phyloP scores from a whole-genome alignment of 306 rosid genomes.

The Fagus sylvatica region DNA sequence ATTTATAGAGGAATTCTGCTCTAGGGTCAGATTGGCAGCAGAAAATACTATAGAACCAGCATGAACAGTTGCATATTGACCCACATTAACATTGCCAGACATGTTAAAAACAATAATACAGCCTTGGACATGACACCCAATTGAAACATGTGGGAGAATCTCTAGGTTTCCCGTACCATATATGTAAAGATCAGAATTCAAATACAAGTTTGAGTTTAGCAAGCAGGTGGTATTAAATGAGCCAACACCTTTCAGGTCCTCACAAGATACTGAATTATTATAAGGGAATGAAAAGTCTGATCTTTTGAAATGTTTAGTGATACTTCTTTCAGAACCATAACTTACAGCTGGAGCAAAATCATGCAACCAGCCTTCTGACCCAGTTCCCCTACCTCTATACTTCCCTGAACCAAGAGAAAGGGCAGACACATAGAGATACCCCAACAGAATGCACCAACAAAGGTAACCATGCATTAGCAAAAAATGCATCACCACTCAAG shows the following conservation, averaged over 20 bases:
- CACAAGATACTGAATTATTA: constrained; percentile 60
- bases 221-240: constrained; percentile 91
- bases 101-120: constrained; percentile 70
- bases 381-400: constrained; percentile 34
- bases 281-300: constrained; percentile 35
- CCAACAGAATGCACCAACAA: constrained; percentile 63
- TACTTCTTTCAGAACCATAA: constrained; percentile 36
- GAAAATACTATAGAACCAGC: constrained; percentile 86
- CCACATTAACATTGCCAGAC: constrained; percentile 89
- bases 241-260: constrained; percentile 92
- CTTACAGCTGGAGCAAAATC: constrained; percentile 37
- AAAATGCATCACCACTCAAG: constrained; percentile 65
- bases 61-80: constrained; percentile 66
- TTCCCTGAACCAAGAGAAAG: constrained; percentile 48
- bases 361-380: constrained; percentile 36
- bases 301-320: constrained; percentile 25
- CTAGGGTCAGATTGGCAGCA: constrained; percentile 79
- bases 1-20: constrained; percentile 57
- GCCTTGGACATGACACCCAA: constrained; percentile 74
- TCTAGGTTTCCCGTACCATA: constrained; percentile 89
- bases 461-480: constrained; percentile 48
- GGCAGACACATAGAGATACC: constrained; percentile 47
- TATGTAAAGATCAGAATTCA: constrained; percentile 61
- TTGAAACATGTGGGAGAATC: constrained; percentile 77
- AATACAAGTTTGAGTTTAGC: constrained; percentile 63